Base-by-base conservation (phyloP, 495 filamentous ascomycete genomes). In the Talaromyces adpressus region DNA sequence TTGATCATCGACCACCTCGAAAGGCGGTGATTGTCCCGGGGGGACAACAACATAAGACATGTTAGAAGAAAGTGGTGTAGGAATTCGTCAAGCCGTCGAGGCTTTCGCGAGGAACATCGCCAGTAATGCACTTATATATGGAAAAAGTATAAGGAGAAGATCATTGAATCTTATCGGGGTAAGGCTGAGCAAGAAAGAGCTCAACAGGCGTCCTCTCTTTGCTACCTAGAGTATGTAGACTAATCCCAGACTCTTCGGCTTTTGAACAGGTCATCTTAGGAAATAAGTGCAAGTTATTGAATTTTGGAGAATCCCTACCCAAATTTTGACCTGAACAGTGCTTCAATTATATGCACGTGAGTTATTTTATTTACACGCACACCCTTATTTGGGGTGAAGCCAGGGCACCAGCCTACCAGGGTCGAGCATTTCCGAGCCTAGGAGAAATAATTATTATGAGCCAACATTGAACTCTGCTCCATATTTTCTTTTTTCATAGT, bases 1-100 rank as follows among this genome's bases (percentile, higher is more conserved):
- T 23, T 64, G 60, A 18, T 75, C 72, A 54, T 77, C 75, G 12
- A 77, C 69, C 23, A 76, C 73, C 67, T 76, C 70, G 49, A 77
- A 77, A 34, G 75, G 75, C 47, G 75, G 71, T 58, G 75, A 73
- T 58, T 77, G 71, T 61, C 75, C 75, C 23, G 73, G 69, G 12
- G 71, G 72, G 27, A 77, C 70, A 36, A 52, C 57, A 36, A 47
- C 32, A 61, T 27, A 41, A 27, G 59, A 61, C 59, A 61, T 61
- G 34, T 20, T 45, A 39, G 3, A 11, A 25, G 4, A 2, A 8
- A 20, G 49, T 53, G 22, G 25, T 14, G 39, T 45, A 45, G 14
- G 5, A 45, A 5, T 5, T 45, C 16, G 39, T 18, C 39, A 45
- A n/a, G 1, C 4, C 39, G 39, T 45, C 16, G 9, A 45, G 6